Percentiles rank a stretch among this genome's conserved stretches.
Conservation (phyloP, 2,329 filamentous ascomycete species). For the Sclerotiophoma versabilis region DNA sequence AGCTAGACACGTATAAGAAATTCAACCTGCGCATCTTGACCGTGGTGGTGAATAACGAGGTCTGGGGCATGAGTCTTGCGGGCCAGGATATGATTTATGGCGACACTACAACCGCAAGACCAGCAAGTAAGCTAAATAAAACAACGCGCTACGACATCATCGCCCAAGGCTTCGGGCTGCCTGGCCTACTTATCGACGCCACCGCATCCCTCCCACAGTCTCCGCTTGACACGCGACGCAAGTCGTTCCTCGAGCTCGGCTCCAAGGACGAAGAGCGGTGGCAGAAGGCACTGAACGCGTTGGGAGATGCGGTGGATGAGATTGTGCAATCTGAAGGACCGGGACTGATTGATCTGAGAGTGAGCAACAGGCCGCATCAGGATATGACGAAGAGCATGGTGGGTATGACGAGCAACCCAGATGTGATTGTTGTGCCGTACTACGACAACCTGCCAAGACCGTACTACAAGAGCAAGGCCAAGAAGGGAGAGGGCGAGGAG, state of each 20-base stretch:
- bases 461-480: constrained; percentile 26
- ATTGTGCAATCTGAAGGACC: constrained; percentile 40
- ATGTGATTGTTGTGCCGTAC: constrained; percentile 58
- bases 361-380: constrained; percentile 40
- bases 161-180: constrained; percentile 51
- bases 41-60: constrained; percentile 54
- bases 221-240: constrained; percentile 10
- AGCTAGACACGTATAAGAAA: constrained; percentile 55
- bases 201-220: constrained; percentile 22
- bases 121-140: constrained; percentile 40
- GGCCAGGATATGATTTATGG: constrained; percentile 56
- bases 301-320: constrained; percentile 39
- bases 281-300: constrained; percentile 30
- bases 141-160: constrained; percentile 52
- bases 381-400: constrained; percentile 52
- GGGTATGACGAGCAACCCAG: constrained; percentile 51
- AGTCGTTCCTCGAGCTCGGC: constrained; percentile 15
- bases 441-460: constrained; percentile 56
- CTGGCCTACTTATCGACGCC: constrained; percentile 24
- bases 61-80: constrained; percentile 56
- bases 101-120: constrained; percentile 37
- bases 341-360: constrained; percentile 52
- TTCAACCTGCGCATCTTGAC: constrained; percentile 53
- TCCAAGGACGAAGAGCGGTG: constrained; percentile 16
- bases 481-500: neutral